phyloP scores from a whole-genome alignment of 176 grass and related monocot genomes.

The Neostapfia colusana region DNA sequence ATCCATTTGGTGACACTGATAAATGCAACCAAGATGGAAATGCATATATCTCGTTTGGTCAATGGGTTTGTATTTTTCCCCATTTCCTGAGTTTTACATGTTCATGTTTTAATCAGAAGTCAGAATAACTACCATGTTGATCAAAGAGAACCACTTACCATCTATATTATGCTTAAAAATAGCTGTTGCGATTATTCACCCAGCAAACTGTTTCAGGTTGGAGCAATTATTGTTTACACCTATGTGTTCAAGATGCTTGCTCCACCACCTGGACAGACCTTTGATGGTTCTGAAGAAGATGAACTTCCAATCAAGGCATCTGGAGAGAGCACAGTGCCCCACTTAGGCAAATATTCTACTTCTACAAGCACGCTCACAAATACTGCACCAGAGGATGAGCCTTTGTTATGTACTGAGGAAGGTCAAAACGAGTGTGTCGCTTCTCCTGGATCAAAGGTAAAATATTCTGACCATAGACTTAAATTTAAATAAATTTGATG shows the following conservation, averaged over 20 bases:
- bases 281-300: slow-evolving; percentile 65
- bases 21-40: slow-evolving; percentile 98
- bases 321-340: slow-evolving; percentile 40
- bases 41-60: slow-evolving; percentile 97
- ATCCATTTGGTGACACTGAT: slow-evolving; percentile 91
- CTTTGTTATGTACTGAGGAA: slow-evolving; percentile 51
- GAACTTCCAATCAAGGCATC: slow-evolving; percentile 49
- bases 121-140: slow-evolving; percentile 18
- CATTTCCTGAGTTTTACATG: background rate
- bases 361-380: slow-evolving; percentile 32
- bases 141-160: background rate
- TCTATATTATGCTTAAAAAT: slow-evolving; percentile 22
- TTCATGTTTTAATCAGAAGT: slow-evolving; percentile 22
- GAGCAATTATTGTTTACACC: slow-evolving; percentile 96
- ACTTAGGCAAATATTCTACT: slow-evolving; percentile 41
- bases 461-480: background rate
- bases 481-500: slow-evolving; percentile 1
- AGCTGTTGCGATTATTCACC: slow-evolving; percentile 26
- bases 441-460: slow-evolving; percentile 46
- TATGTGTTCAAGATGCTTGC: slow-evolving; percentile 99
- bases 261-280: slow-evolving; percentile 74
- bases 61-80: slow-evolving; percentile 71
- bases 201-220: slow-evolving; percentile 60
- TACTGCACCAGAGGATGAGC: slow-evolving; percentile 56
- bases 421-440: slow-evolving; percentile 30